phyloP scores from a whole-genome alignment of 1,139 yeast genomes.

The Yamadazyma songkhlaensis region DNA sequence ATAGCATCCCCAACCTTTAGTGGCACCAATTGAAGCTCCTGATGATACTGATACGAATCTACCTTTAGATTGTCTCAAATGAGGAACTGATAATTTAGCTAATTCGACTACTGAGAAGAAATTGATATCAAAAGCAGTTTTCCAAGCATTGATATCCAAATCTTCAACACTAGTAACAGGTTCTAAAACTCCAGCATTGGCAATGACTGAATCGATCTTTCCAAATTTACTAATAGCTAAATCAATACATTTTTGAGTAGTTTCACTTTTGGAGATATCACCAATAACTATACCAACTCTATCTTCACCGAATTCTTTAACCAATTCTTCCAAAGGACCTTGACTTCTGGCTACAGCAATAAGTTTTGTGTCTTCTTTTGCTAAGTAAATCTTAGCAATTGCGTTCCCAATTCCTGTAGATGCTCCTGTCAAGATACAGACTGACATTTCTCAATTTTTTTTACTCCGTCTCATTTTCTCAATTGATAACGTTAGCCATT shows the following conservation, averaged over 20 bases:
- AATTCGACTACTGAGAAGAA: constrained; percentile 72
- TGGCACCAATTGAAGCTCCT: constrained; percentile 69
- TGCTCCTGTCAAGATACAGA: constrained; percentile 62
- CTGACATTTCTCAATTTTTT: constrained; percentile 4
- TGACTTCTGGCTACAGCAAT: constrained; percentile 74
- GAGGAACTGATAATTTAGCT: constrained; percentile 56
- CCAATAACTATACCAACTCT: constrained; percentile 61
- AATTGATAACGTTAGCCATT: too few relatives aligned
- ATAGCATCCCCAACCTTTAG: constrained; percentile 83
- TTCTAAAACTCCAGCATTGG: constrained; percentile 86
- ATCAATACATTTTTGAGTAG: constrained; percentile 40
- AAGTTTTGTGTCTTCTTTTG: constrained; percentile 40
- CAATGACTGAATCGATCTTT: constrained; percentile 63
- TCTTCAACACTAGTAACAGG: constrained; percentile 65
- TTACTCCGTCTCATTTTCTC: too few relatives aligned
- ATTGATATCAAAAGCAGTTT: constrained; percentile 66
- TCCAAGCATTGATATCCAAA: constrained; percentile 58
- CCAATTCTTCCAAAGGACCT: constrained; percentile 42
- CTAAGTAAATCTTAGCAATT: constrained; percentile 55
- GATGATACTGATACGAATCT: constrained; percentile 74
- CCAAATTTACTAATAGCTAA: constrained; percentile 55
- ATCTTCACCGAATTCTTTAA: constrained; percentile 41
- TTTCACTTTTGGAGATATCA: constrained; percentile 52
- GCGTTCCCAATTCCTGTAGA: constrained; percentile 80
- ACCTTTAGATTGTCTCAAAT: constrained; percentile 56